Conservation (phyloP, 2,329 filamentous ascomycete genomes). For the Pestalotiopsis sp. region DNA sequence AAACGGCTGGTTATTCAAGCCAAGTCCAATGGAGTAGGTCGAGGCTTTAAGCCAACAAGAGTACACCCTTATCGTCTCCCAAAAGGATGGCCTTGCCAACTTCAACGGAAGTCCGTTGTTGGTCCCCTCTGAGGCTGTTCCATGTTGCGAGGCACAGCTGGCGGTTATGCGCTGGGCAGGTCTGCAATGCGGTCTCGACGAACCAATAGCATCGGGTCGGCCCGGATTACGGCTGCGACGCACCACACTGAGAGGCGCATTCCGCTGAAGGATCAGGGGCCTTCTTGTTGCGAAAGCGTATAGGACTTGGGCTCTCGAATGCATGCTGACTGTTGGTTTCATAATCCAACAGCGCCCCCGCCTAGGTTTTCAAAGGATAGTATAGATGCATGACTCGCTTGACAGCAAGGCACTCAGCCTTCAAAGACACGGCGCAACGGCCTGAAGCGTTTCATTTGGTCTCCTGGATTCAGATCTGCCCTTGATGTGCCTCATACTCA, state of each 20-base stretch:
- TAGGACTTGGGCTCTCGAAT: background rate
- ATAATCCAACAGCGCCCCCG: background rate
- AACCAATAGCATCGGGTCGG: background rate
- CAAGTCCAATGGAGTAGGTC: too few relatives aligned
- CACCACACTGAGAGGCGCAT: background rate
- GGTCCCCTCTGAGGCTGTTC: background rate
- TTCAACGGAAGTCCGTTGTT: background rate
- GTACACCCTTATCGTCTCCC: too few relatives aligned
- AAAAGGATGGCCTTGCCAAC: too few relatives aligned
- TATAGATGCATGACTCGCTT: background rate
- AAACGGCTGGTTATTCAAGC: too few relatives aligned
- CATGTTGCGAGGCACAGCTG: background rate
- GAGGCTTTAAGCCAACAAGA: too few relatives aligned
- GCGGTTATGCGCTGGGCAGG: conserved; percentile 2
- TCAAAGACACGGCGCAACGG: background rate
- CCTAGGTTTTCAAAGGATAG: background rate
- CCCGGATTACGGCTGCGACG: background rate
- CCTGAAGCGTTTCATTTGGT: background rate
- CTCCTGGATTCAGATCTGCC: background rate
- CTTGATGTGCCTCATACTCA: background rate
- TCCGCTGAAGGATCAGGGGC: background rate
- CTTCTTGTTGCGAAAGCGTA: background rate
- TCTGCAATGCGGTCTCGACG: background rate
- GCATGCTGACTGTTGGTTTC: background rate
- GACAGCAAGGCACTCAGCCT: background rate